These are phyloP conservation scores for Saraca asoca DNA, from an alignment of 331 rosid species.

Conservation along the genomic window DNA sequence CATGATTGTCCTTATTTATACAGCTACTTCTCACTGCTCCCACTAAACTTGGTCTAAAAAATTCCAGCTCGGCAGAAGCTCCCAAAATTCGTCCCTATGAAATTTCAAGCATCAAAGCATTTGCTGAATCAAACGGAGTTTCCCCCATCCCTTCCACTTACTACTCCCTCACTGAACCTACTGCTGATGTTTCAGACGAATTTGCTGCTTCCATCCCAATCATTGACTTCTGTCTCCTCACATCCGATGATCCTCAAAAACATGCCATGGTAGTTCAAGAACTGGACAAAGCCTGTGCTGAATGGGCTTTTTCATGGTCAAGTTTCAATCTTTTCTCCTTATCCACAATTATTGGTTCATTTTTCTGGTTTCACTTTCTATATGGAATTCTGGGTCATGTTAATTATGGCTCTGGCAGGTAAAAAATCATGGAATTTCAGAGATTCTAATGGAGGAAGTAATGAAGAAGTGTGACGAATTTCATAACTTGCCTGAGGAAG, in stretches of 20 bases:
- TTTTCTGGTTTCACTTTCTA: background rate
- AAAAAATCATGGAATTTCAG: conserved; percentile 42
- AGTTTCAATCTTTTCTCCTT: too few relatives aligned
- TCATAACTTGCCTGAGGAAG: conserved; percentile 47
- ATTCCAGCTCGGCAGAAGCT: conserved; percentile 4
- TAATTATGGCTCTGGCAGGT: conserved; percentile 25
- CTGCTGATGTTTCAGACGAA: conserved; percentile 29
- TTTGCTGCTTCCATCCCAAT: conserved; percentile 45
- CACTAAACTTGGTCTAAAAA: too few relatives aligned
- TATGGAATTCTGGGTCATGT: background rate
- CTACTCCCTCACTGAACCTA: conserved; percentile 29
- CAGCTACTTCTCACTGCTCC: too few relatives aligned
- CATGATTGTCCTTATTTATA: too few relatives aligned
- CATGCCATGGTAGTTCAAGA: conserved; percentile 25
- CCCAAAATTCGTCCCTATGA: conserved; percentile 28
- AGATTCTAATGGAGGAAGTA: conserved; percentile 44
- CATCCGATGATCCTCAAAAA: conserved; percentile 35
- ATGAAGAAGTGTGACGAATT: conserved; percentile 44
- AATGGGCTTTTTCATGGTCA: conserved; percentile 53
- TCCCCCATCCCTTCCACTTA: conserved; percentile 41
- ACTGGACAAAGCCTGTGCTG: conserved; percentile 41
- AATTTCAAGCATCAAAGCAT: conserved; percentile 44
- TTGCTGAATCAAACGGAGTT: conserved; percentile 35
- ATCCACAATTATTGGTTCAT: too few relatives aligned
- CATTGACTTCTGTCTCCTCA: conserved; percentile 46